Evolutionary conservation across 2,329 filamentous ascomycete genomes (phyloP).

Genomic region (Nemania sp.): DNA sequence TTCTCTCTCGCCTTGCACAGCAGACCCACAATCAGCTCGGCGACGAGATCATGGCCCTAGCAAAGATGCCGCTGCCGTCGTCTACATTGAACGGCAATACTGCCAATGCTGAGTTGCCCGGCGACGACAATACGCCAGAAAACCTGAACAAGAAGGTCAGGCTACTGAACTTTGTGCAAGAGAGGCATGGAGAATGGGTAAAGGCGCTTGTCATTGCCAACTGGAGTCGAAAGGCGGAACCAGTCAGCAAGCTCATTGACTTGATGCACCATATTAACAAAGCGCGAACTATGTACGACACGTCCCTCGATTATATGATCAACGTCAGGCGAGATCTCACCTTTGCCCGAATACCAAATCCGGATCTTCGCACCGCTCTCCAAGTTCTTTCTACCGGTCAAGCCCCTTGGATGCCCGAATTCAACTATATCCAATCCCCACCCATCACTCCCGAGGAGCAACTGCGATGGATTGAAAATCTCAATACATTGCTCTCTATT

Average conservation of each 20-base stretch:
- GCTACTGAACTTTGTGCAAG: slow-evolving; percentile 77
- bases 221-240: slow-evolving; percentile 80
- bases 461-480: slow-evolving; percentile 73
- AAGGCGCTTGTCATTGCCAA: slow-evolving; percentile 89
- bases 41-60: slow-evolving; percentile 71
- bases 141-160: slow-evolving; percentile 77
- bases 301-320: slow-evolving; percentile 65
- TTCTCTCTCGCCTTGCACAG: slow-evolving; percentile 81
- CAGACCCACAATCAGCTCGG: slow-evolving; percentile 79
- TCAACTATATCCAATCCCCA: slow-evolving; percentile 77
- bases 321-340: slow-evolving; percentile 75
- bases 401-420: slow-evolving; percentile 78
- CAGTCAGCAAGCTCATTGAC: slow-evolving; percentile 87
- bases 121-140: slow-evolving; percentile 63
- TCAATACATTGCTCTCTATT: slow-evolving; percentile 82
- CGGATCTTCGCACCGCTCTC: slow-evolving; percentile 87
- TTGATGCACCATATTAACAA: slow-evolving; percentile 74
- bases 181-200: slow-evolving; percentile 84
- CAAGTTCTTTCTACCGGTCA: slow-evolving; percentile 81
- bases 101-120: slow-evolving; percentile 43
- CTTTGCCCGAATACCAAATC: slow-evolving; percentile 78
- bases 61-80: slow-evolving; percentile 65
- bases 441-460: slow-evolving; percentile 73
- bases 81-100: slow-evolving; percentile 58
- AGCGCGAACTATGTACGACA: slow-evolving; percentile 64